These are phyloP conservation scores for Physaria fendleri DNA, from an alignment of 345 rosid genomes.

Conservation along the genomic window DNA sequence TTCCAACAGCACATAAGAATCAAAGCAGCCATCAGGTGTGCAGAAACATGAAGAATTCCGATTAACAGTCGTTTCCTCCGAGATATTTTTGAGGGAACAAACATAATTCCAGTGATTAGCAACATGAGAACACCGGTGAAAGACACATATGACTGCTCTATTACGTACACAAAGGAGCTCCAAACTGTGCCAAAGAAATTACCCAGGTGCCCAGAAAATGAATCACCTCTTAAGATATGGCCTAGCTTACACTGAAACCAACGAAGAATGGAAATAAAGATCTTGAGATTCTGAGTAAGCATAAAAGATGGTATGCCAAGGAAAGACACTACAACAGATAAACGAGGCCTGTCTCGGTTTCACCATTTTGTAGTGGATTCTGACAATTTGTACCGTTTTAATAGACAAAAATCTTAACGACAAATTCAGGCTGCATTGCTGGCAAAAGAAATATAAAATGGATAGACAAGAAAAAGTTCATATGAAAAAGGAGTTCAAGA, in stretches of 20 bases:
- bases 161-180: conserved; percentile 52
- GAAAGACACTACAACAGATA: neutral
- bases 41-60: conserved; percentile 71
- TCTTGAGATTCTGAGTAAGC: neutral
- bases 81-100: conserved; percentile 82
- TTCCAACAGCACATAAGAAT: conserved; percentile 80
- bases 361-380: neutral
- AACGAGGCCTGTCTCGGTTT: neutral
- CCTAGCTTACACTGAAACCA: conserved; percentile 72
- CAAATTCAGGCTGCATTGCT: neutral
- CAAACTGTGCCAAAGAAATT: conserved; percentile 72
- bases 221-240: conserved; percentile 71
- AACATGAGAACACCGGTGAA: conserved; percentile 59
- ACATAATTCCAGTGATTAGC: conserved; percentile 53
- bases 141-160: conserved; percentile 66
- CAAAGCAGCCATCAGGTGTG: conserved; percentile 75
- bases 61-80: conserved; percentile 60
- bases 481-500: neutral
- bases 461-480: neutral
- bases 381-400: neutral
- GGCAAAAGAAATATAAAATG: neutral
- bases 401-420: neutral
- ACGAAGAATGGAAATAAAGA: neutral
- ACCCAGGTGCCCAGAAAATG: conserved; percentile 70
- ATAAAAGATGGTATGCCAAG: neutral